Percentiles rank a stretch among this genome's conserved stretches.
Evolutionary conservation across 2,329 filamentous ascomycete genomes (phyloP).

Genomic region (Nectriaceae sp.): DNA sequence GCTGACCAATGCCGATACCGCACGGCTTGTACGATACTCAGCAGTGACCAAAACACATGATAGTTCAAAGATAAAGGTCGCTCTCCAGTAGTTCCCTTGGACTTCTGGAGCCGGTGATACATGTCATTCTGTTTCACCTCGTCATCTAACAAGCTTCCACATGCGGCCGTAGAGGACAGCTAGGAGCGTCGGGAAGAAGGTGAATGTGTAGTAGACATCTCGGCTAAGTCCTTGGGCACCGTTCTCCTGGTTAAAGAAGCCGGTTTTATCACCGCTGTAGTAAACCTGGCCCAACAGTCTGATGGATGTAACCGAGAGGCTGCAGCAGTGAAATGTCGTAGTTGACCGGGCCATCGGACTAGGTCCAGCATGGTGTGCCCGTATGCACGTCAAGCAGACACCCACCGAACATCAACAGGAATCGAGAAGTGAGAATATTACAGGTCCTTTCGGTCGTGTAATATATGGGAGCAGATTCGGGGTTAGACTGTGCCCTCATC

Average conservation of each 20-base stretch:
- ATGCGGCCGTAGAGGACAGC: neutral
- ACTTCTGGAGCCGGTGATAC: neutral
- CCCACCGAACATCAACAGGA: neutral
- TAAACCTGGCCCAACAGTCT: neutral
- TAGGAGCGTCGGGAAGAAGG: neutral
- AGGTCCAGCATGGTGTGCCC: neutral
- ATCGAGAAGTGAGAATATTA: neutral
- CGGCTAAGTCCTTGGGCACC: neutral
- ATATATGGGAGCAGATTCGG: neutral
- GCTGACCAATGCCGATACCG: neutral
- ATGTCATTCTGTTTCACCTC: neutral
- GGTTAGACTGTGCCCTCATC: neutral
- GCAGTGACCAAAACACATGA: neutral
- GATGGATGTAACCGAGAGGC: neutral
- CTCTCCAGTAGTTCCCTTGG: neutral
- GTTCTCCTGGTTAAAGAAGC: neutral
- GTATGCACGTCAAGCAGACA: neutral
- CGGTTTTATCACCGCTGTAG: neutral
- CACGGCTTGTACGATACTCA: neutral
- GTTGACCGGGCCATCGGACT: neutral
- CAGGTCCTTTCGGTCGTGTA: neutral
- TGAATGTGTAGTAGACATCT: neutral
- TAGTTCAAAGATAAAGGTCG: neutral
- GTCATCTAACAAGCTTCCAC: neutral
- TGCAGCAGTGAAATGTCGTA: neutral